Conservation (phyloP, 306 rosid genomes). For the Rosa rugosa region DNA sequence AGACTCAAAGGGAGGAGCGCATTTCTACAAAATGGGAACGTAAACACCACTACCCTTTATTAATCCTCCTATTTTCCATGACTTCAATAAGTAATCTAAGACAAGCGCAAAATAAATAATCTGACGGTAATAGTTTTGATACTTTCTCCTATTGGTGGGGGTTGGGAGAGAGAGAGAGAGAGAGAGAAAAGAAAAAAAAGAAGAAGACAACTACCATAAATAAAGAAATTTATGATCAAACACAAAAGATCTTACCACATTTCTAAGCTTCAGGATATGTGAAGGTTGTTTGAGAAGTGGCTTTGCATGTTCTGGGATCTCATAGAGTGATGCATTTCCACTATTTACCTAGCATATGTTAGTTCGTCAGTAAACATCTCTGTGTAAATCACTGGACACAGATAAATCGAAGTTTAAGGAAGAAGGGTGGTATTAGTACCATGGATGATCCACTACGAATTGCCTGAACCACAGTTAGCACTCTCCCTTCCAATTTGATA, state of each 20-base stretch:
- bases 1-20: neutral
- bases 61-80: neutral
- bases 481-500: slow-evolving; percentile 74
- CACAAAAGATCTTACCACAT: slow-evolving; percentile 63
- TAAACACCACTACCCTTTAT: neutral
- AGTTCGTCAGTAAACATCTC: slow-evolving; percentile 17
- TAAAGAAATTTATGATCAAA: neutral
- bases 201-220: neutral
- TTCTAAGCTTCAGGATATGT: slow-evolving; percentile 63
- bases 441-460: slow-evolving; percentile 38
- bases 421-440: slow-evolving; percentile 43
- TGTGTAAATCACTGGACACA: slow-evolving; percentile 8
- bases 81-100: neutral
- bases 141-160: neutral
- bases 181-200: neutral
- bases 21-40: neutral
- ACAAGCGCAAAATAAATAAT: neutral
- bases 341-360: slow-evolving; percentile 53
- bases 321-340: slow-evolving; percentile 47
- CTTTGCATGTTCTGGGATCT: slow-evolving; percentile 75
- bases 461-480: slow-evolving; percentile 74
- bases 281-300: slow-evolving; percentile 75
- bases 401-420: neutral
- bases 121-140: neutral
- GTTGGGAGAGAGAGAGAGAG: too few relatives aligned